A percentile compares a stretch with the other conserved stretches of the same genome.
Evolutionary conservation across 495 filamentous ascomycete species (phyloP).

Genomic region (Cenococcum geophilum): DNA sequence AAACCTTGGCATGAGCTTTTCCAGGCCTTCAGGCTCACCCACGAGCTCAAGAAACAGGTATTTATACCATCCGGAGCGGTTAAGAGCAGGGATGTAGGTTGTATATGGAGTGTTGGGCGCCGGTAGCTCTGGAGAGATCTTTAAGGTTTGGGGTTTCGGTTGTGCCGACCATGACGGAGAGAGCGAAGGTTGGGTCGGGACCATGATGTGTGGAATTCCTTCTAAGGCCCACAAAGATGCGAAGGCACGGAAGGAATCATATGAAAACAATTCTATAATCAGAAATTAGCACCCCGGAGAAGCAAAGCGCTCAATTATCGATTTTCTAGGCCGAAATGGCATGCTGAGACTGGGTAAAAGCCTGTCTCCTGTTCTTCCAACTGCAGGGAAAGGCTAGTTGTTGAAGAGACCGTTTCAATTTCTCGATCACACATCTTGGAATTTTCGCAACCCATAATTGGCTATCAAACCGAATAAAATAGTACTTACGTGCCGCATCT

Average conservation of each 20-base stretch:
- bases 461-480: background rate
- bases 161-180: slow-evolving; percentile 11
- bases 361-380: too few relatives aligned
- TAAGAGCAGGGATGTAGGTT: slow-evolving; percentile 25
- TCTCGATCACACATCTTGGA: too few relatives aligned
- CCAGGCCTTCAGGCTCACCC: background rate
- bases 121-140: background rate
- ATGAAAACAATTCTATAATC: slow-evolving; percentile 18
- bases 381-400: too few relatives aligned
- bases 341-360: too few relatives aligned
- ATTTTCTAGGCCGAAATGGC: too few relatives aligned
- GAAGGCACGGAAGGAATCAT: slow-evolving; percentile 20
- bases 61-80: slow-evolving; percentile 30
- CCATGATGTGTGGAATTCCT: slow-evolving; percentile 27
- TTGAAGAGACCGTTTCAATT: too few relatives aligned
- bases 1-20: background rate
- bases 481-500: slow-evolving; percentile 25
- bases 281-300: background rate
- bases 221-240: slow-evolving; percentile 20
- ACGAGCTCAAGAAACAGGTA: slow-evolving; percentile 24
- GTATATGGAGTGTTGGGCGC: slow-evolving; percentile 8
- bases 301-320: too few relatives aligned
- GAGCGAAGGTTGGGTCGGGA: slow-evolving; percentile 14
- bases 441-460: too few relatives aligned
- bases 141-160: background rate